Evolutionary conservation across 768 basidiomycete genomes (phyloP).

Genomic region (Auriscalpium vulgare): DNA sequence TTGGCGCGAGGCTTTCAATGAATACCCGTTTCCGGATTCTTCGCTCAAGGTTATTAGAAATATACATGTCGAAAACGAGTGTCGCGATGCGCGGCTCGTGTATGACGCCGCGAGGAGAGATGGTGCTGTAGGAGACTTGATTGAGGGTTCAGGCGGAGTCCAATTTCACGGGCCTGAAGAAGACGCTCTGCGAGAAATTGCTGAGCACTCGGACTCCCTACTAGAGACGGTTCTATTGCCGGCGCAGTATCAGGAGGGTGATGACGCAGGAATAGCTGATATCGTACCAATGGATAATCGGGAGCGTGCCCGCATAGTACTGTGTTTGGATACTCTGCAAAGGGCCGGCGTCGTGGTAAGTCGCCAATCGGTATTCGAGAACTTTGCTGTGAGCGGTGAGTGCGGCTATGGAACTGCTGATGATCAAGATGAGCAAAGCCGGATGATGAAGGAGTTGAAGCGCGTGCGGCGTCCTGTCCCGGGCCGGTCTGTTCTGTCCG

Average conservation of each 20-base stretch:
- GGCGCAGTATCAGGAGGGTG: neutral
- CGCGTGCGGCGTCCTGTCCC: neutral
- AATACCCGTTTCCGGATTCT: neutral
- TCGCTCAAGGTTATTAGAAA: neutral
- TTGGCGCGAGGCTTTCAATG: neutral
- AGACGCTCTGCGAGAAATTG: neutral
- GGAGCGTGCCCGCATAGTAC: too few relatives aligned
- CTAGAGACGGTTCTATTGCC: neutral
- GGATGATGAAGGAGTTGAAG: too few relatives aligned
- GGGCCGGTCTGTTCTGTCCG: neutral
- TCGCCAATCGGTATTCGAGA: too few relatives aligned
- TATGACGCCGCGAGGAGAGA: neutral
- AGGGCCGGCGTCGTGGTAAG: too few relatives aligned
- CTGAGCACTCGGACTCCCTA: neutral
- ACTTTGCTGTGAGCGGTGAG: too few relatives aligned
- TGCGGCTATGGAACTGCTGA: too few relatives aligned
- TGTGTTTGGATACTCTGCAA: too few relatives aligned
- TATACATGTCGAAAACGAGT: neutral
- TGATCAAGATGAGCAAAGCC: too few relatives aligned
- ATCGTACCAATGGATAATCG: too few relatives aligned
- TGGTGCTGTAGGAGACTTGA: neutral
- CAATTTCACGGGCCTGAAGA: neutral
- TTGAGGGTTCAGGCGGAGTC: neutral
- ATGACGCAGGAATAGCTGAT: neutral
- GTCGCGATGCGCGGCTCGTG: neutral